These are phyloP conservation scores for Clonostachys byssicola DNA, from an alignment of 2,329 filamentous ascomycete genomes.

Conservation along the genomic window DNA sequence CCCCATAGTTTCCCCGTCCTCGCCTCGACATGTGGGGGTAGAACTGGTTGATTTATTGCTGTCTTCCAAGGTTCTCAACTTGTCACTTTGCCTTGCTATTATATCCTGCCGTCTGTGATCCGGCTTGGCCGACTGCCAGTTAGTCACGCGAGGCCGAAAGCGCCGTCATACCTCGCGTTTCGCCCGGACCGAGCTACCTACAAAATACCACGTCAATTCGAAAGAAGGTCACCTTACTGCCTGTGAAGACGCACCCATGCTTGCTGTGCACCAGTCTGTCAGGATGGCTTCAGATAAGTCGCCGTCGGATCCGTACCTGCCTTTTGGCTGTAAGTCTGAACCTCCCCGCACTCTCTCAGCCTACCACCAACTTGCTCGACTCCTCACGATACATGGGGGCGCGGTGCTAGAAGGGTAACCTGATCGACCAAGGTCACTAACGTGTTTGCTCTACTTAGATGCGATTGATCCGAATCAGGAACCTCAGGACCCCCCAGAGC, in stretches of 20 bases:
- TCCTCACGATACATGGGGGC: background rate
- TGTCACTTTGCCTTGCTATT: too few species aligned
- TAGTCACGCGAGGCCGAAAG: too few species aligned
- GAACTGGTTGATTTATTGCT: too few species aligned
- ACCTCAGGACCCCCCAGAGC: slow-evolving; percentile 50
- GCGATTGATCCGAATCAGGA: slow-evolving; percentile 37
- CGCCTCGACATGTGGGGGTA: too few species aligned
- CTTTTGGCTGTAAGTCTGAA: slow-evolving; percentile 62
- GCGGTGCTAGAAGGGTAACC: too few species aligned
- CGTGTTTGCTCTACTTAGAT: slow-evolving; percentile 24
- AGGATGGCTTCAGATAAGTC: slow-evolving; percentile 58
- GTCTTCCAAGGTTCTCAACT: too few species aligned
- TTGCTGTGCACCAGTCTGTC: slow-evolving; percentile 46
- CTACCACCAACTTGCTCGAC: slow-evolving; percentile 1
- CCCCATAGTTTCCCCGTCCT: too few species aligned
- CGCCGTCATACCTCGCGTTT: too few species aligned
- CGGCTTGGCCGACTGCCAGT: too few species aligned
- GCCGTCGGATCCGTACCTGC: slow-evolving; percentile 45
- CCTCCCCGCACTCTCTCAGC: slow-evolving; percentile 4
- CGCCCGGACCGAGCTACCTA: too few species aligned
- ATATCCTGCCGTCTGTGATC: too few species aligned
- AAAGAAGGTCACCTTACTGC: background rate
- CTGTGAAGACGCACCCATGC: slow-evolving; percentile 44
- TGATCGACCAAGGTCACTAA: background rate
- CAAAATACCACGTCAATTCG: too few species aligned